phyloP scores from a whole-genome alignment of 192 early-diverging fungal genomes.

The Umbelopsis ramanniana region DNA sequence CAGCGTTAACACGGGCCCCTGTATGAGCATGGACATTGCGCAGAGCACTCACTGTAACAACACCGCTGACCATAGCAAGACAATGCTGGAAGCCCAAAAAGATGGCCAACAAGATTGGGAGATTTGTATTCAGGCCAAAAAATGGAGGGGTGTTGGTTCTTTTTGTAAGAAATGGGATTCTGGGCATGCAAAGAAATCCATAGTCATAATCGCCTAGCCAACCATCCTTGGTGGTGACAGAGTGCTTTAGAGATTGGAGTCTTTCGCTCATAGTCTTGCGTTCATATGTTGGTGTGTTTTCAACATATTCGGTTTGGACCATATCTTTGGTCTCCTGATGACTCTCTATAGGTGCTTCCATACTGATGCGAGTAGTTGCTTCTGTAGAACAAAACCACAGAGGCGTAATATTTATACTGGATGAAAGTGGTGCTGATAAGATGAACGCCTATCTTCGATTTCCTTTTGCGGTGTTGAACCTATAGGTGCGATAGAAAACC shows the following conservation, averaged over 20 bases:
- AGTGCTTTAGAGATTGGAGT: not conserved
- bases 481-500: not conserved
- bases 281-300: not conserved
- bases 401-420: not conserved
- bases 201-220: constrained; percentile 59
- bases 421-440: not conserved
- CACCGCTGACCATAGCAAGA: constrained; percentile 26
- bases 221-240: constrained; percentile 29
- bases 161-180: constrained; percentile 38
- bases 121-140: constrained; percentile 45
- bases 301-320: constrained; percentile 8
- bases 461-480: not conserved
- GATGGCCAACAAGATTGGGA: constrained; percentile 45
- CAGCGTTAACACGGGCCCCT: not conserved
- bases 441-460: constrained; percentile 2
- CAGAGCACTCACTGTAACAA: constrained; percentile 6
- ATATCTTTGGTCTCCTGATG: not conserved
- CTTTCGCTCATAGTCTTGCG: constrained; percentile 1
- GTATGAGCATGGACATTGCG: no score
- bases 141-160: constrained; percentile 45
- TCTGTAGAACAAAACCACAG: not conserved
- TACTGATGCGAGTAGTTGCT: not conserved
- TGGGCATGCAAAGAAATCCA: constrained; percentile 50
- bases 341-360: constrained; percentile 6
- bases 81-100: constrained; percentile 44